Percentiles rank a stretch among this genome's conserved stretches.
Evolutionary conservation across 805 yeast species (phyloP).

Genomic region (Ogataea saltuana): DNA sequence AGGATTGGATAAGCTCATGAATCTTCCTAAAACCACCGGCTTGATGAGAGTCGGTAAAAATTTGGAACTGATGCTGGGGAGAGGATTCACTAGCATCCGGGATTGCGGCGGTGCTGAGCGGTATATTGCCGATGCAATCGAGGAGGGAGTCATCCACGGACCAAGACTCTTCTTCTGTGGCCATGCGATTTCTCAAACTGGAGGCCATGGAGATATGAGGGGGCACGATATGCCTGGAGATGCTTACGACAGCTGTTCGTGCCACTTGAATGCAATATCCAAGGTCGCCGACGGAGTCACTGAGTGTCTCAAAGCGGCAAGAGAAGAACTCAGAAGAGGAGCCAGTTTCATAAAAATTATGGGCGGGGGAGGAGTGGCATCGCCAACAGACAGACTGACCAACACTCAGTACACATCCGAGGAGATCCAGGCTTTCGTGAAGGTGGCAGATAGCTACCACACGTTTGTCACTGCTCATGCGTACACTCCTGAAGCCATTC

Average conservation of each 20-base stretch:
- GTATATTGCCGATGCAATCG: slow-evolving; percentile 27
- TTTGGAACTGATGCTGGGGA: slow-evolving; percentile 23
- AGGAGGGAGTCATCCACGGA: slow-evolving; percentile 30
- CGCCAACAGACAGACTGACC: slow-evolving; percentile 31
- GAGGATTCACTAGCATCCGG: slow-evolving; percentile 31
- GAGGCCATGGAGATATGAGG: slow-evolving; percentile 33
- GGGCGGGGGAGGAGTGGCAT: slow-evolving; percentile 36
- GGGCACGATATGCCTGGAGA: slow-evolving; percentile 26
- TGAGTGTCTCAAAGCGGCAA: slow-evolving; percentile 28
- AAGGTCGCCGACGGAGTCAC: slow-evolving; percentile 31
- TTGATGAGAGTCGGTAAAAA: slow-evolving; percentile 25
- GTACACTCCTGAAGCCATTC: slow-evolving; percentile 29
- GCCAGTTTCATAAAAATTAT: slow-evolving; percentile 33
- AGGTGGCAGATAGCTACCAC: slow-evolving; percentile 29
- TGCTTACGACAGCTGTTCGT: slow-evolving; percentile 29
- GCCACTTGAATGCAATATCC: slow-evolving; percentile 27
- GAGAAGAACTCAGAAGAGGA: slow-evolving; percentile 32
- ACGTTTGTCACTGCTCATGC: slow-evolving; percentile 35
- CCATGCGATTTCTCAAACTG: slow-evolving; percentile 32
- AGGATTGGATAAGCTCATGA: slow-evolving; percentile 21
- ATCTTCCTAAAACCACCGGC: slow-evolving; percentile 24
- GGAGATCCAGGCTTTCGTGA: slow-evolving; percentile 30
- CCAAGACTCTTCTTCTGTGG: slow-evolving; percentile 31
- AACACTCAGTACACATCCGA: slow-evolving; percentile 30
- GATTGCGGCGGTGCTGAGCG: slow-evolving; percentile 32